A percentile compares a stretch with the other conserved stretches of the same genome.
Conservation (phyloP, 164 flowering plant species). For the Berberis vulgaris region DNA sequence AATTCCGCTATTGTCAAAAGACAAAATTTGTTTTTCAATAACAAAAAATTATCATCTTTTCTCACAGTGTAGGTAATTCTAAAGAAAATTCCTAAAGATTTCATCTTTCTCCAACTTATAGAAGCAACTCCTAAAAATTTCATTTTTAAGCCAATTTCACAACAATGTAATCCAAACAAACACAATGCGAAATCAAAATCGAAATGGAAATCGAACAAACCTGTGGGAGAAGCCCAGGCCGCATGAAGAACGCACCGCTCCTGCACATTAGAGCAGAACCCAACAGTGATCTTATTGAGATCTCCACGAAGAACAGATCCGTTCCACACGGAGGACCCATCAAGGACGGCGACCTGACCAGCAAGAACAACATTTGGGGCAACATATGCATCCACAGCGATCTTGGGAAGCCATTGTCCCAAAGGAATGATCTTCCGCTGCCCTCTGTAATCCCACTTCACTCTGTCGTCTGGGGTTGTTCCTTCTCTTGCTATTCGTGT, state of each 20-base stretch:
- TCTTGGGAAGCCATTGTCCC: conserved; percentile 92
- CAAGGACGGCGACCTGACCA: conserved; percentile 81
- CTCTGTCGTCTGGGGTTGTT: conserved; percentile 43
- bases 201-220: conserved; percentile 22
- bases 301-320: conserved; percentile 93
- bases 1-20: no score
- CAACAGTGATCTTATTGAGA: conserved; percentile 88
- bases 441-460: conserved; percentile 96
- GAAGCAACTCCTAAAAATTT: no score
- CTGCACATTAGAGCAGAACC: conserved; percentile 91
- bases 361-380: conserved; percentile 97
- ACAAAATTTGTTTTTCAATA: no score
- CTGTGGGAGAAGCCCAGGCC: conserved; percentile 96
- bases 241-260: conserved; percentile 90
- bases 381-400: conserved; percentile 95
- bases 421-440: conserved; percentile 78
- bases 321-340: conserved; percentile 93
- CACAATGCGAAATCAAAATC: background rate
- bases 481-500: conserved; percentile 2
- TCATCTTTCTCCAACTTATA: no score
- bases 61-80: no score
- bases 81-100: no score
- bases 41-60: no score
- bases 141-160: no score
- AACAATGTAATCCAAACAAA: background rate